These are phyloP conservation scores for Stephanodiscus minutulus DNA, from an alignment of 108 stramenopile genomes.

Conservation along the genomic window DNA sequence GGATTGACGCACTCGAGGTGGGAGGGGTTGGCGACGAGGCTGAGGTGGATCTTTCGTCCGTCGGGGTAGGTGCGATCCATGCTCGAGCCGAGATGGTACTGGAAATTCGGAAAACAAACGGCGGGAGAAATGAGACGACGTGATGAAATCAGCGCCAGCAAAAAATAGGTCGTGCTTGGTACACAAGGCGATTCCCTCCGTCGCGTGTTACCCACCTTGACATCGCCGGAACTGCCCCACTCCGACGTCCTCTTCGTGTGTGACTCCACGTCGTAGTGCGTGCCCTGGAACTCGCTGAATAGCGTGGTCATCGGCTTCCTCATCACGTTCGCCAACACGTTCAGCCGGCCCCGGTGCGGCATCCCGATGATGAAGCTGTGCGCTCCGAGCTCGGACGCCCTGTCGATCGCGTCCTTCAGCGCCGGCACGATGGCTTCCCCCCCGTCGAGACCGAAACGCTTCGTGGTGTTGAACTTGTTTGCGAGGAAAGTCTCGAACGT, in stretches of 20 bases:
- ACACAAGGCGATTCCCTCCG: neutral
- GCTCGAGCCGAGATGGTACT: slow-evolving; percentile 98
- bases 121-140: neutral
- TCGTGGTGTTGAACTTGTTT: slow-evolving; percentile 98
- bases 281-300: slow-evolving; percentile 98
- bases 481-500: slow-evolving; percentile 97
- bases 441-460: slow-evolving; percentile 98
- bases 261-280: slow-evolving; percentile 86
- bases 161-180: neutral
- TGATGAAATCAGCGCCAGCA: neutral
- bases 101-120: neutral
- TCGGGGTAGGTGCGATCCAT: slow-evolving; percentile 99
- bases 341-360: slow-evolving; percentile 98
- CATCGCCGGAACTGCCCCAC: slow-evolving; percentile 94
- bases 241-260: slow-evolving; percentile 71
- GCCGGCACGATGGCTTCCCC: slow-evolving; percentile 97
- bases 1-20: slow-evolving; percentile 99
- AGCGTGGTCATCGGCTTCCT: slow-evolving; percentile 98
- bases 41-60: slow-evolving; percentile 91
- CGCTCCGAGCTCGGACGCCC: slow-evolving; percentile 93
- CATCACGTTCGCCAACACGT: slow-evolving; percentile 98
- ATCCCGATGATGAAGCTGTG: slow-evolving; percentile 97
- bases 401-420: slow-evolving; percentile 95
- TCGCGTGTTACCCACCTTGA: slow-evolving; percentile 69
- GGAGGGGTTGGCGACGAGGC: slow-evolving; percentile 97